Conservation (phyloP, 148 eudicot species). For the Polygonum maritimum region DNA sequence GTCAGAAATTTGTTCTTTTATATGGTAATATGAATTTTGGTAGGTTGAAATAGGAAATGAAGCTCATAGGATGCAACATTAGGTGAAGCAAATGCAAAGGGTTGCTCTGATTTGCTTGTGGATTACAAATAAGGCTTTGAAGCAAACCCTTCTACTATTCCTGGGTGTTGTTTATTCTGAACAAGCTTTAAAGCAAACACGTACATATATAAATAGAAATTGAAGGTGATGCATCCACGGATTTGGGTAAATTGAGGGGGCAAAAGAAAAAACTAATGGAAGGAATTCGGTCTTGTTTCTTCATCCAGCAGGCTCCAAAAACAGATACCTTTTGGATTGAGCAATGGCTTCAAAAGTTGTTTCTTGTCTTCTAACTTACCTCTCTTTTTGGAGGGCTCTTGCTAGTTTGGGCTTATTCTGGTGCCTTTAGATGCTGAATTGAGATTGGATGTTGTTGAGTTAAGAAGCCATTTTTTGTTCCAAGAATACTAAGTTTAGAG, state of each 20-base stretch:
- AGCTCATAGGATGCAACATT: neutral
- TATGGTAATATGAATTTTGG: neutral
- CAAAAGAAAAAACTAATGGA: too few relatives aligned
- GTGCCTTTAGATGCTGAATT: neutral
- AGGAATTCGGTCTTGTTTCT: neutral
- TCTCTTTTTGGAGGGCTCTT: neutral
- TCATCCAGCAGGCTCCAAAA: neutral
- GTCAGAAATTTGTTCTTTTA: neutral
- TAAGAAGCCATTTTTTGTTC: too few relatives aligned
- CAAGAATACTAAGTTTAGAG: neutral
- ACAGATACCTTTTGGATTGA: neutral
- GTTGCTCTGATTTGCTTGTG: neutral
- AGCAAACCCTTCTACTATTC: neutral
- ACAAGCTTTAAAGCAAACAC: conserved; percentile 7
- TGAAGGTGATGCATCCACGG: neutral
- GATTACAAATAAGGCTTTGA: conserved; percentile 7
- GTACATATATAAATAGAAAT: neutral
- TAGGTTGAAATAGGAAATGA: neutral
- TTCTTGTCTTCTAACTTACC: conserved; percentile 9
- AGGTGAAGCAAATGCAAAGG: conserved; percentile 1
- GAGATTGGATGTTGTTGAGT: neutral
- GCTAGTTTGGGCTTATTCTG: neutral
- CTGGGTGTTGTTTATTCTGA: neutral
- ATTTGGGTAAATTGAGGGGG: neutral
- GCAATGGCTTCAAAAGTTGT: neutral